These are phyloP conservation scores for Senna tora DNA, from an alignment of 306 rosid genomes.

Conservation along the genomic window DNA sequence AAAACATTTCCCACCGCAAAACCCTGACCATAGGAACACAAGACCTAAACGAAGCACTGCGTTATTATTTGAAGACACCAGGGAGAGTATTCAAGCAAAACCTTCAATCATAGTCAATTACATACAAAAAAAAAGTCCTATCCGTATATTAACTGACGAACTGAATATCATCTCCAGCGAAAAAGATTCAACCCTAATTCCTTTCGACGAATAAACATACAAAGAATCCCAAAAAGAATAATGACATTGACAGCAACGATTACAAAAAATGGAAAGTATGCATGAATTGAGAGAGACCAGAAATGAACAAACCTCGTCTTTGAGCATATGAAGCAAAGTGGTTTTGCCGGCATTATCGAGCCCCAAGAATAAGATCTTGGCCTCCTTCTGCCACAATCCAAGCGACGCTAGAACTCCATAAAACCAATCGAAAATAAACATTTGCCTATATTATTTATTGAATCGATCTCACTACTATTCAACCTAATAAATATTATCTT, in stretches of 20 bases:
- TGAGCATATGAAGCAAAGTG: constrained; percentile 91
- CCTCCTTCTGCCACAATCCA: constrained; percentile 95
- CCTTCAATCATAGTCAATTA: background rate
- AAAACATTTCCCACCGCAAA: background rate
- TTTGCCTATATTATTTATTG: constrained; percentile 29
- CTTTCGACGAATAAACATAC: background rate
- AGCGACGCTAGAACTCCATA: constrained; percentile 86
- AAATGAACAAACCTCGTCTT: constrained; percentile 66
- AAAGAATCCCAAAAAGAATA: background rate
- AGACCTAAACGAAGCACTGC: background rate
- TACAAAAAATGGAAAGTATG: background rate
- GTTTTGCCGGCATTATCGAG: constrained; percentile 94
- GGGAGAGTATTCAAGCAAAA: background rate
- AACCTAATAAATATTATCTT: constrained; percentile 12
- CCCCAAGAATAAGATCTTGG: constrained; percentile 89
- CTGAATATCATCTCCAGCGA: background rate
- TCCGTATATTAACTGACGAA: background rate
- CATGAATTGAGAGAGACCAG: background rate
- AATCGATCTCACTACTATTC: constrained; percentile 27
- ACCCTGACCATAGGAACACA: background rate
- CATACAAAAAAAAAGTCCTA: no score
- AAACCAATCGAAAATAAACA: constrained; percentile 88
- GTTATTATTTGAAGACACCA: background rate
- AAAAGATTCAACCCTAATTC: constrained; percentile 8
- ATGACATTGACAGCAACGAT: background rate